A percentile compares a stretch with the other conserved stretches of the same genome.
These are phyloP conservation scores for Isatis lusitanica DNA, from an alignment of 441 rosid genomes.

Conservation along the genomic window DNA sequence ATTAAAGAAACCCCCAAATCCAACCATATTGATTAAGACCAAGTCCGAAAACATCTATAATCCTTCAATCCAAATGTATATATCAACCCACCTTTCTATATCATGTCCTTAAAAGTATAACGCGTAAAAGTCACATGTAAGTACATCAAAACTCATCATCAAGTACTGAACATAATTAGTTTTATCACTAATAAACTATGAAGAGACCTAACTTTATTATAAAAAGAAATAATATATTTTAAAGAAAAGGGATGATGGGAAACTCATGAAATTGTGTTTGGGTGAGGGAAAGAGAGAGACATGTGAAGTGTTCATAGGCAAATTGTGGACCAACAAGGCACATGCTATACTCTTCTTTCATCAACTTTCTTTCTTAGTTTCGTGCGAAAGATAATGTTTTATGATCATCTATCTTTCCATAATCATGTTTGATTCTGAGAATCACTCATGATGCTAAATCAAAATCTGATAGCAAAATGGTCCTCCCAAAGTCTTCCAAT, in stretches of 20 bases:
- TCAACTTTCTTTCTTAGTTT: slow-evolving; percentile 22
- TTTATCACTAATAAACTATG: slow-evolving; percentile 31
- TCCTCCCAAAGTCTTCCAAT: neutral
- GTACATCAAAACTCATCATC: slow-evolving; percentile 37
- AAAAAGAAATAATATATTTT: slow-evolving; percentile 25
- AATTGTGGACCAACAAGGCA: slow-evolving; percentile 42
- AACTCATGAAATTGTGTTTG: slow-evolving; percentile 36
- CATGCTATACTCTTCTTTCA: slow-evolving; percentile 37
- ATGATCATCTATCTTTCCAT: neutral
- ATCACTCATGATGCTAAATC: neutral
- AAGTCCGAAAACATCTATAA: slow-evolving; percentile 18
- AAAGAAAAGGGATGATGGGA: slow-evolving; percentile 29
- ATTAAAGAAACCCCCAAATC: slow-evolving; percentile 3
- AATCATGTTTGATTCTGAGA: slow-evolving; percentile 5
- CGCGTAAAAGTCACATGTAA: slow-evolving; percentile 36
- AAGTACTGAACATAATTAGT: slow-evolving; percentile 39
- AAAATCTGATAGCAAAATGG: neutral
- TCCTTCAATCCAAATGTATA: slow-evolving; percentile 15
- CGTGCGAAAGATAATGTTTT: slow-evolving; percentile 8
- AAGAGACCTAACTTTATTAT: slow-evolving; percentile 26
- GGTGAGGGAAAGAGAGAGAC: slow-evolving; percentile 37
- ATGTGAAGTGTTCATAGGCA: slow-evolving; percentile 45
- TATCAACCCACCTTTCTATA: slow-evolving; percentile 32
- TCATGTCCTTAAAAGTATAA: slow-evolving; percentile 33
- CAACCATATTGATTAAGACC: slow-evolving; percentile 30